Evolutionary conservation across 75 land plant genomes (phyloP).

Genomic region (Sequoiadendron giganteum): DNA sequence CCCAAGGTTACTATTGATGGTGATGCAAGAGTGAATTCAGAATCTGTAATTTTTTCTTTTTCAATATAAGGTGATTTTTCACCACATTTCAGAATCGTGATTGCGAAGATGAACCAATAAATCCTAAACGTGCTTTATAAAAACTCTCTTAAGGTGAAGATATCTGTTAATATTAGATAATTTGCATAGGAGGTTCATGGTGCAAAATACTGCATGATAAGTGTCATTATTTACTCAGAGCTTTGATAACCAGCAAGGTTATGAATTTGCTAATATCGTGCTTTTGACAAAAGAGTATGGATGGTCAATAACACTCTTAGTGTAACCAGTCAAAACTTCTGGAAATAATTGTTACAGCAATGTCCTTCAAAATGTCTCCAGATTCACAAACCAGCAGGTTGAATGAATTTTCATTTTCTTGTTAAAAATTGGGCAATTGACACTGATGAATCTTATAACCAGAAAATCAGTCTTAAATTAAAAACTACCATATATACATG

Average conservation of each 20-base stretch:
- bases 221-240: neutral
- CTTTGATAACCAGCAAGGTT: neutral
- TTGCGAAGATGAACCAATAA: neutral
- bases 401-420: neutral
- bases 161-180: neutral
- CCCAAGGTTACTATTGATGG: slow-evolving; percentile 1
- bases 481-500: neutral
- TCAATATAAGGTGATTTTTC: neutral
- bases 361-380: neutral
- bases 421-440: neutral
- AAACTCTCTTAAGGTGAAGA: neutral
- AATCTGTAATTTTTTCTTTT: neutral
- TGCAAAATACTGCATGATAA: no score
- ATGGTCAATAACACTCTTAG: neutral
- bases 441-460: neutral
- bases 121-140: neutral
- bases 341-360: neutral
- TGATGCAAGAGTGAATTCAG: neutral
- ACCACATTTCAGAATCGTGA: neutral
- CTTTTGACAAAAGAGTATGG: neutral
- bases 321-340: neutral
- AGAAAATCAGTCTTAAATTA: neutral
- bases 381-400: neutral
- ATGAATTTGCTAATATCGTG: neutral
- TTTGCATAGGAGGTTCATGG: neutral